Evolutionary conservation across 345 rosid species (phyloP), one percentile per base, ranked within the genome.

Genomic region (Eucalyptus pumila): DNA sequence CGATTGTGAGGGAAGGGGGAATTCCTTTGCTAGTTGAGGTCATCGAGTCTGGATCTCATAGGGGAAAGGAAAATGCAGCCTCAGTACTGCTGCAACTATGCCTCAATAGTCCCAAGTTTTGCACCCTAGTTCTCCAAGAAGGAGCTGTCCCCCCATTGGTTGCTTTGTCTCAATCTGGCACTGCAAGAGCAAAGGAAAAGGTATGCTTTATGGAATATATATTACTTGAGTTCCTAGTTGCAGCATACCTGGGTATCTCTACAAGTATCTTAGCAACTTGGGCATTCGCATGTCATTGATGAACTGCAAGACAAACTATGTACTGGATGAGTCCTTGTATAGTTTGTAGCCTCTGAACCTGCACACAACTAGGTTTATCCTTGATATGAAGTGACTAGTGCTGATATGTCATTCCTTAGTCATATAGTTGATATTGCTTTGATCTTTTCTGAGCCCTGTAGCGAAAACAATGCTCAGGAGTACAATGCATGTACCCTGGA

Each of bases 81-180:
- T 95, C 97, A 60, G 93, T 97, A 90, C 89, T 98, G 91, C 90
- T 95, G 94, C 99, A 97, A 90, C 91, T 98, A 88, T 98, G 99
- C 91, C 90, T 97, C 85, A 92, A 92, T 90, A 97, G 94, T 92
- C 91, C 97, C 83, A 97, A 94, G 94, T 97, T 95, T 90, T 97
- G 99, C 91, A 93, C 93, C 86, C 90, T 98, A 90, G 98, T 98
- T 90, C 94, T 97, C 91, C 98, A 96, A 94, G 99, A 97, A 94
- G 99, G 99, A 26, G 99, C 97, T 30, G 95, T 97, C 89, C 98
- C 99, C 92, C 99, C 99, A 65, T 96, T 98, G 90, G 99, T 98
- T 88, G 97, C 96, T 50, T 93, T 98, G 94, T 97, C 97, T 37
- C 99, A 95, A 89, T 95, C 96, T 32, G 99, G 99, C 91, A 95